Evolutionary conservation across 208 protist species (phyloP).

Genomic region (Trypanosoma lewisi): DNA sequence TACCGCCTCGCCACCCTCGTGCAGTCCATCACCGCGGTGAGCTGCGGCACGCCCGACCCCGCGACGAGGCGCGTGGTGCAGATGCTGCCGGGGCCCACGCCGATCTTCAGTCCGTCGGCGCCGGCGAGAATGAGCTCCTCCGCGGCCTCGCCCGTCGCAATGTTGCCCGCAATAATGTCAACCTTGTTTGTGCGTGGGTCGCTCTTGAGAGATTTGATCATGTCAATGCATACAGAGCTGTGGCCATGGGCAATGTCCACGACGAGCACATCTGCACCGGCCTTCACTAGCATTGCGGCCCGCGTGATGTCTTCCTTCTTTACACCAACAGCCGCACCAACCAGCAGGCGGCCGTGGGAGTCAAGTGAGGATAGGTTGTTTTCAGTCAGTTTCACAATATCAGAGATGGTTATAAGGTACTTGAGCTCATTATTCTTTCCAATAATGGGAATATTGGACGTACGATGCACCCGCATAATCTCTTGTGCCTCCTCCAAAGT

Average conservation of each 20-base stretch:
- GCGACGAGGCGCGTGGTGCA: slow-evolving; percentile 89
- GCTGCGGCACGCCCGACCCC: slow-evolving; percentile 83
- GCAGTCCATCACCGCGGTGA: slow-evolving; percentile 81
- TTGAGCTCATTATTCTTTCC: slow-evolving; percentile 51
- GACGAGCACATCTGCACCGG: slow-evolving; percentile 81
- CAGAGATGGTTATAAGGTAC: slow-evolving; percentile 78
- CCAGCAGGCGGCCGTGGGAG: slow-evolving; percentile 65
- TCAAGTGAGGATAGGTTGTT: slow-evolving; percentile 78
- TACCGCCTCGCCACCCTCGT: slow-evolving; percentile 53
- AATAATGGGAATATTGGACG: slow-evolving; percentile 70
- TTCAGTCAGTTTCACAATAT: slow-evolving; percentile 77
- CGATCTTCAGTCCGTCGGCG: slow-evolving; percentile 90
- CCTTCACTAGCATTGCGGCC: slow-evolving; percentile 61
- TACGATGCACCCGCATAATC: slow-evolving; percentile 60
- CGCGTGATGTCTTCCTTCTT: slow-evolving; percentile 74
- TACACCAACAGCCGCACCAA: slow-evolving; percentile 84
- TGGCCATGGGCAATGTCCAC: slow-evolving; percentile 93
- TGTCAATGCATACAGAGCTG: slow-evolving; percentile 82
- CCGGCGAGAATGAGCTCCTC: slow-evolving; percentile 85
- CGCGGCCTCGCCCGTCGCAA: slow-evolving; percentile 76
- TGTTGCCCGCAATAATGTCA: slow-evolving; percentile 90
- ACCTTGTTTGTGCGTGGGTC: slow-evolving; percentile 55
- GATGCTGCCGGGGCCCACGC: slow-evolving; percentile 85
- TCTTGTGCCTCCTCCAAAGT: slow-evolving; percentile 63
- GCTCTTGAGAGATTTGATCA: slow-evolving; percentile 73